Evolutionary conservation across 768 basidiomycete species (phyloP).

Genomic region (Trametes meyenii): DNA sequence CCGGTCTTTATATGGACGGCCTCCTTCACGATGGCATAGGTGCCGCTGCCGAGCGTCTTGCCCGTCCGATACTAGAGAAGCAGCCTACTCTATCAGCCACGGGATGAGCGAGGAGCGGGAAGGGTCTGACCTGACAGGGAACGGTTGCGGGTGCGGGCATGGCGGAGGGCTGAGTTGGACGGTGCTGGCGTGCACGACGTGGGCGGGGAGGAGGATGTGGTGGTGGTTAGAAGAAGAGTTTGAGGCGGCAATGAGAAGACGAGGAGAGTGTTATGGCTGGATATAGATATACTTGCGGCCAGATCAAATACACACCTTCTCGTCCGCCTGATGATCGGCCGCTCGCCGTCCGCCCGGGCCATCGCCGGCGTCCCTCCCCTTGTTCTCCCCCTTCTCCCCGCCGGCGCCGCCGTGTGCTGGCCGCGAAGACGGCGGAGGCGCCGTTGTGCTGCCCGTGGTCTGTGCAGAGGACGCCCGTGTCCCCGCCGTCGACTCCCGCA

Average conservation of each 20-base stretch:
- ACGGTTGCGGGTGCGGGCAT: constrained; percentile 40
- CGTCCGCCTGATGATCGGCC: constrained; percentile 11
- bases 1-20: constrained; percentile 92
- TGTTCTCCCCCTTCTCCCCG: background rate
- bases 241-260: background rate
- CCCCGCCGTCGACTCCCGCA: background rate
- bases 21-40: constrained; percentile 95
- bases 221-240: background rate
- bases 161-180: background rate
- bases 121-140: constrained; percentile 46
- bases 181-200: background rate
- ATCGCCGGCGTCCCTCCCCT: background rate
- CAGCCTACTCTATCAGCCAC: constrained; percentile 12
- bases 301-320: constrained; percentile 12
- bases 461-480: background rate
- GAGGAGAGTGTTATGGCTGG: constrained; percentile 4
- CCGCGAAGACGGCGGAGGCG: background rate
- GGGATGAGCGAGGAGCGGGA: background rate
- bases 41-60: constrained; percentile 86
- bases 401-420: constrained; percentile 6
- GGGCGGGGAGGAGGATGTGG: constrained; percentile 3
- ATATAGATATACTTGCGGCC: constrained; percentile 16
- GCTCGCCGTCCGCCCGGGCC: constrained; percentile 6
- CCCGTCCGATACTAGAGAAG: constrained; percentile 76
- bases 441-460: background rate